Conservation (phyloP, 2,329 filamentous ascomycete species). For the Gnomoniopsis sp. region DNA sequence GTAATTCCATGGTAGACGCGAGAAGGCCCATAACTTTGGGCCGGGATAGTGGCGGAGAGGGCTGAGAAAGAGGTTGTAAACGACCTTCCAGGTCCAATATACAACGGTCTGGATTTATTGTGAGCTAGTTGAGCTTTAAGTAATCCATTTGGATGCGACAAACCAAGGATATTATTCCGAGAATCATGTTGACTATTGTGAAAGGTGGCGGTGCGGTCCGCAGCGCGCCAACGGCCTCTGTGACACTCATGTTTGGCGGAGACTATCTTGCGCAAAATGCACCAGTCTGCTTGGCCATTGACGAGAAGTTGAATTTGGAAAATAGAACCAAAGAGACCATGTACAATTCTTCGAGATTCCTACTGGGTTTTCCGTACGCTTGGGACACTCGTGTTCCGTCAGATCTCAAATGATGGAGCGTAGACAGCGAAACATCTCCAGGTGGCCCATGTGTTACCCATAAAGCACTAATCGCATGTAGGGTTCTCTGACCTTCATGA, state of each 20-base stretch:
- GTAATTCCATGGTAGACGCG: conserved; percentile 5
- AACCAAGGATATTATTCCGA: background rate
- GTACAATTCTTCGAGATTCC: no score
- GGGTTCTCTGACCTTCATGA: background rate
- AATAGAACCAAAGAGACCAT: background rate
- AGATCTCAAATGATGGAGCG: no score
- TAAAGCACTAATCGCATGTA: background rate
- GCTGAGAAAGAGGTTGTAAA: conserved; percentile 31
- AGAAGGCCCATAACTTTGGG: conserved; percentile 10
- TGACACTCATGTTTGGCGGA: background rate
- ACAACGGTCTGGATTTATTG: background rate
- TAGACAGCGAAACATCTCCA: background rate
- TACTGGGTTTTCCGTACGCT: no score
- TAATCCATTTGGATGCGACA: no score
- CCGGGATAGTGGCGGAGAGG: conserved; percentile 15
- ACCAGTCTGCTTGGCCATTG: background rate
- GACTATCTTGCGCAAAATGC: background rate
- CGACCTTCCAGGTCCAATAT: background rate
- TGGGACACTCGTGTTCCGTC: no score
- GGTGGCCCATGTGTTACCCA: background rate
- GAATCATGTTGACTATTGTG: background rate
- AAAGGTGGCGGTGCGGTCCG: background rate
- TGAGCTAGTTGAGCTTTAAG: background rate
- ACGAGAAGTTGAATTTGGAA: background rate
- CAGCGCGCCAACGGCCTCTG: background rate